phyloP scores from a whole-genome alignment of 2,329 filamentous ascomycete species.

The Aureobasidium melanogenum region DNA sequence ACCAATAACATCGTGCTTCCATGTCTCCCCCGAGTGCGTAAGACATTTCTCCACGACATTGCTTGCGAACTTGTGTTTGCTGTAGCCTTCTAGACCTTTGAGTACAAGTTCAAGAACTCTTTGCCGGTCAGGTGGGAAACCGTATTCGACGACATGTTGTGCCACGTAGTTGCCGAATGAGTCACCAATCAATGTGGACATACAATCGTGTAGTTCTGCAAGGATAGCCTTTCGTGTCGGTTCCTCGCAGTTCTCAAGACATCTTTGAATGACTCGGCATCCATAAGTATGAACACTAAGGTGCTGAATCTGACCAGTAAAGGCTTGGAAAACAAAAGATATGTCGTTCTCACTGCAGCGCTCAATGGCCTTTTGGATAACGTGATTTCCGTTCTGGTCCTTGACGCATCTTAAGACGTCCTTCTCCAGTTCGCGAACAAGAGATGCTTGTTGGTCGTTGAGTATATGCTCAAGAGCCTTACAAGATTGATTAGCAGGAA shows the following conservation, averaged over 20 bases:
- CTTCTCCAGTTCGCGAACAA: conserved; percentile 73
- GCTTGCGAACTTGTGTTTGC: conserved; percentile 93
- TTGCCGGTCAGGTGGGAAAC: conserved; percentile 60
- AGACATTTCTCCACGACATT: conserved; percentile 97
- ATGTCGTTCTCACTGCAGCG: conserved; percentile 69
- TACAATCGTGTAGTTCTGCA: conserved; percentile 66
- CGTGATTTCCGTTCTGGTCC: conserved; percentile 91
- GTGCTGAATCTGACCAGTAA: conserved; percentile 63
- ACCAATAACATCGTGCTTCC: conserved; percentile 59
- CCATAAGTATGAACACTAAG: conserved; percentile 76
- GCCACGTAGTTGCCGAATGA: conserved; percentile 95
- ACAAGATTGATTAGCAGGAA: not conserved
- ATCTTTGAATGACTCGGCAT: conserved; percentile 86
- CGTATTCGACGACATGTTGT: conserved; percentile 80
- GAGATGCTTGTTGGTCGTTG: conserved; percentile 77
- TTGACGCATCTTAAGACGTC: conserved; percentile 70
- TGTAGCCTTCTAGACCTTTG: conserved; percentile 61
- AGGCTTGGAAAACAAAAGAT: conserved; percentile 73
- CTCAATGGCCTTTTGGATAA: conserved; percentile 89
- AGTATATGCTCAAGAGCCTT: conserved; percentile 79
- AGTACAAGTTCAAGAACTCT: conserved; percentile 68
- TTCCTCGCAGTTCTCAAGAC: conserved; percentile 73
- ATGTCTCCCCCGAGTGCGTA: conserved; percentile 56
- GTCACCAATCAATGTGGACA: conserved; percentile 66
- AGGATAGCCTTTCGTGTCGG: conserved; percentile 64